Evolutionary conservation across 306 rosid species (phyloP).

Genomic region (Albizia julibrissin): DNA sequence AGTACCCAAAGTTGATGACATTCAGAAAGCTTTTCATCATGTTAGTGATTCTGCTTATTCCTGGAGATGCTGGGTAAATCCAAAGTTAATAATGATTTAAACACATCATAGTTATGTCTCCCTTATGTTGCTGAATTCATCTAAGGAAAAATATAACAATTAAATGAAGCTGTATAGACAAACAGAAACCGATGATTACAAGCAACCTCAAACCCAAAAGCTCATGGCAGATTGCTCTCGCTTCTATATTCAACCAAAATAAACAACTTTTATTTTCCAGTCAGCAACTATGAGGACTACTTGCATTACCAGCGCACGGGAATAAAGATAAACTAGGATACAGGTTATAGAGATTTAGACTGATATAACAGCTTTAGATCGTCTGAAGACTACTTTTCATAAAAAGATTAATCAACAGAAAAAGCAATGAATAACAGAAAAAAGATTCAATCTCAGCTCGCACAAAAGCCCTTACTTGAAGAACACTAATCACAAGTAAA

Average conservation of each 20-base stretch:
- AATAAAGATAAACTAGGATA: neutral
- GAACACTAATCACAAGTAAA: constrained; percentile 3
- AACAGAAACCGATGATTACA: neutral
- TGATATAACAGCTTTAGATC: neutral
- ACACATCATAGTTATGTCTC: neutral
- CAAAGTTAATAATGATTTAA: neutral
- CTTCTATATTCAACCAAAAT: neutral
- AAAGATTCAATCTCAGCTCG: neutral
- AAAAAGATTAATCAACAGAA: neutral
- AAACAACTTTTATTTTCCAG: neutral
- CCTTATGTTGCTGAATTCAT: neutral
- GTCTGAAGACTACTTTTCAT: neutral
- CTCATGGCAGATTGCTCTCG: neutral
- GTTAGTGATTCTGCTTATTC: neutral
- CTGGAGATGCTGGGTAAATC: neutral
- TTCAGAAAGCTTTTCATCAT: neutral
- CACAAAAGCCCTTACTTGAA: neutral
- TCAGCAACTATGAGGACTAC: neutral
- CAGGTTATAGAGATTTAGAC: neutral
- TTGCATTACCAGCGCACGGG: neutral
- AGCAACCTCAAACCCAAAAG: neutral
- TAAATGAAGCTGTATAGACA: neutral
- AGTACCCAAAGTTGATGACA: neutral
- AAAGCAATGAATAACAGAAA: neutral
- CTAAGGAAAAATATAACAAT: constrained; percentile 3